These are phyloP conservation scores for Trypanosoma rangeli DNA, from an alignment of 208 protist species.

Conservation along the genomic window DNA sequence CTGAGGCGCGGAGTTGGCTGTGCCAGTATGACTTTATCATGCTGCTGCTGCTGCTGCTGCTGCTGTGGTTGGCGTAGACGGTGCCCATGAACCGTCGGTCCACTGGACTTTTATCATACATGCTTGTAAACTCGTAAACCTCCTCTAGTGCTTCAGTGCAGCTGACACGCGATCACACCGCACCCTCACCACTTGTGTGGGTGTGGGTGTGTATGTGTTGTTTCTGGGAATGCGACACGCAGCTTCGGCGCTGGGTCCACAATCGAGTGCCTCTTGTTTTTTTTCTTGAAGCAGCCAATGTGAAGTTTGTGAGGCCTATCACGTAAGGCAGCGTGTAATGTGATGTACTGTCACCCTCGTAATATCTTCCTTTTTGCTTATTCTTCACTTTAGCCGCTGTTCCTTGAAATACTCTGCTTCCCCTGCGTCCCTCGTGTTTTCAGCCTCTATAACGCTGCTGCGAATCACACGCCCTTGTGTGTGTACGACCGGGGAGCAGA, in stretches of 20 bases:
- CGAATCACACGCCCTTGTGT: too few species aligned
- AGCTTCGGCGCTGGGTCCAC: neutral
- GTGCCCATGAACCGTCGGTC: neutral
- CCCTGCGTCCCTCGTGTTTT: too few species aligned
- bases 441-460: too few species aligned
- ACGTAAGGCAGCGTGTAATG: neutral
- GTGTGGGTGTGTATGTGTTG: too few species aligned
- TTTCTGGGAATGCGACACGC: neutral
- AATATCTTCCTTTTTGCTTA: neutral
- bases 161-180: neutral
- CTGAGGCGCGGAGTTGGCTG: conserved; percentile 21
- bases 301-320: neutral
- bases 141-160: neutral
- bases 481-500: too few species aligned
- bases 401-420: neutral
- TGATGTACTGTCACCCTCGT: neutral
- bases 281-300: neutral
- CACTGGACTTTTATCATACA: conserved; percentile 13
- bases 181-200: too few species aligned
- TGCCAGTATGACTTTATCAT: conserved; percentile 34
- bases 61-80: neutral
- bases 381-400: neutral
- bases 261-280: neutral
- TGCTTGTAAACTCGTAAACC: neutral
- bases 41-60: neutral